Evolutionary conservation across 495 filamentous ascomycete species (phyloP).

Genomic region (Annulohypoxylon bovei): DNA sequence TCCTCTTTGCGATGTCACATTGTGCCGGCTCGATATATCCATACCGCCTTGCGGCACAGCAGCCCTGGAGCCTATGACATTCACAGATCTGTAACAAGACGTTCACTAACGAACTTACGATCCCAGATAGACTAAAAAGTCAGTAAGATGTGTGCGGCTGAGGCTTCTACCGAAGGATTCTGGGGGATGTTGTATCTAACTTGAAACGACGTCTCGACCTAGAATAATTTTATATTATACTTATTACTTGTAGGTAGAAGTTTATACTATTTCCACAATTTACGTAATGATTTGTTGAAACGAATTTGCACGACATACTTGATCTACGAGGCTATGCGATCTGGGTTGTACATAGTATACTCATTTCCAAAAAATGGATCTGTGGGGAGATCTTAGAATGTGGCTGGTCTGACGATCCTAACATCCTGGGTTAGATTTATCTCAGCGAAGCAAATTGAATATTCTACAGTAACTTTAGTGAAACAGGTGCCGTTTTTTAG

Average conservation of each 20-base stretch:
- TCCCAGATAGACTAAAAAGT: not conserved
- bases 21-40: not conserved
- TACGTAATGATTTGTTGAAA: not conserved
- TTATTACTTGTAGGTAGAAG: not conserved
- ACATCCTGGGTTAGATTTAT: not conserved
- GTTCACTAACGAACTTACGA: not conserved
- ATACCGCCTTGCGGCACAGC: not conserved
- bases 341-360: not conserved
- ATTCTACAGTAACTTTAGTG: not conserved
- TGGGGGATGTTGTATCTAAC: not conserved
- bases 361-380: slow-evolving; percentile 17
- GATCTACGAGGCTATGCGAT: not conserved
- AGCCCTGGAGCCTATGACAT: not conserved
- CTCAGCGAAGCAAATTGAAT: not conserved
- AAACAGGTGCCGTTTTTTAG: too few species aligned
- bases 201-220: not conserved
- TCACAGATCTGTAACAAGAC: not conserved
- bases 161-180: not conserved
- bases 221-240: not conserved
- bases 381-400: slow-evolving; percentile 8
- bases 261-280: not conserved
- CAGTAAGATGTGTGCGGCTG: not conserved
- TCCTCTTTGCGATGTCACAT: slow-evolving; percentile 4
- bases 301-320: not conserved
- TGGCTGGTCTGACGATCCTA: slow-evolving; percentile 16